Evolutionary conservation across 2,329 filamentous ascomycete genomes (phyloP), one percentile per base, ranked within the genome.

Genomic region (Aspergillus arachidicola): DNA sequence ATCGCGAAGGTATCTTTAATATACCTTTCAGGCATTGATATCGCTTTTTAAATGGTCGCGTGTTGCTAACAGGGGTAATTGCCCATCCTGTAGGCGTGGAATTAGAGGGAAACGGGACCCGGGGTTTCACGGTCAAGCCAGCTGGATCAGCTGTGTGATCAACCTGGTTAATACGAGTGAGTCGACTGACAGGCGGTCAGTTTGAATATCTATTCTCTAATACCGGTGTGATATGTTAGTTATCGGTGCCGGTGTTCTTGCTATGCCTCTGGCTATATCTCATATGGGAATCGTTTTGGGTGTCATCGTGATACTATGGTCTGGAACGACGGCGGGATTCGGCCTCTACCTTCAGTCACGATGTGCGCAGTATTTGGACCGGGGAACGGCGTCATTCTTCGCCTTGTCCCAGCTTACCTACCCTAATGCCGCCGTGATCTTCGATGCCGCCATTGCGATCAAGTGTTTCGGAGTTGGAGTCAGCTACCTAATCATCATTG

Each of bases 401-500:
- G 93, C 94, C n/a, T 83, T 99, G 19, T 97, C 93, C 16, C 94
- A 99, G 77, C 87, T 99, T 66, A 98, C 95, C 6, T 99, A 98
- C 73, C 95, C 95, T 1, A 97, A 97, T 76, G 93, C 94, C 2
- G 92, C 95, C 10, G 93, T 99, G 54, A 85, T 98, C 53, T 99
- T 99, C 77, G 95, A 99, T 79, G 89, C 90, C 7, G 95, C 95
- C 6, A 99, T 99, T 75, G 93, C 94, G 14, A 89, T 99, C 74
- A 99, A 99, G 78, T 99, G 95, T 79, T 99, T 99, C 75, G 95
- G 95, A 43, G 95, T 99, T 11, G 95, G 92, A 26, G 92, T 98
- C 64, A 97, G 93, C 71, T 99, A 99, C 80, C 87, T 99, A 72
- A 99, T 99, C 74, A 98, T 99, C 73, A 98, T 99, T 70, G 95